Conservation (phyloP, 2,329 filamentous ascomycete genomes). For the Penicillium frequentans region DNA sequence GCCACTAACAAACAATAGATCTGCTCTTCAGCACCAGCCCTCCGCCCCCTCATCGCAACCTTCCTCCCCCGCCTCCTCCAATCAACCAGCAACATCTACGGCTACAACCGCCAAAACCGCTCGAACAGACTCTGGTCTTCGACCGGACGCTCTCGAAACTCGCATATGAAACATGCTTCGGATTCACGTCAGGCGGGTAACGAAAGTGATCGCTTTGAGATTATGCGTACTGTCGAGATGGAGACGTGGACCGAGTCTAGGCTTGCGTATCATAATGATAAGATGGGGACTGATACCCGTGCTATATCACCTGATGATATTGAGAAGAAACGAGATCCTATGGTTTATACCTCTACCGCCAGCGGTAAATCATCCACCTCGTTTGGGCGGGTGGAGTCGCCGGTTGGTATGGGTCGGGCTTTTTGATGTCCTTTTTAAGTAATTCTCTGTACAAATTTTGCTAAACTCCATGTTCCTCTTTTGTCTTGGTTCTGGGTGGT, state of each 20-base stretch:
- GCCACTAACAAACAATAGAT: conserved; percentile 23
- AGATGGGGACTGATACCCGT: not conserved
- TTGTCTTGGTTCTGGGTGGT: not conserved
- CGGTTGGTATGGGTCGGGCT: not conserved
- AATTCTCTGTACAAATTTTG: not conserved
- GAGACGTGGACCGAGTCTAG: conserved; percentile 31
- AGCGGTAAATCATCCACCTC: not conserved
- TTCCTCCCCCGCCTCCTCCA: conserved; percentile 34
- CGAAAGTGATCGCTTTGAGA: conserved; percentile 28
- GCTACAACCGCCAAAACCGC: conserved; percentile 17
- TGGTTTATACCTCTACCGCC: not conserved
- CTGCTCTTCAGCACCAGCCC: conserved; percentile 38
- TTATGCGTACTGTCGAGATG: conserved; percentile 39
- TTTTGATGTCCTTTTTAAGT: not conserved
- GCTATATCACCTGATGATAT: not conserved
- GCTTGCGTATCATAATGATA: not conserved
- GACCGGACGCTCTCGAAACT: conserved; percentile 22
- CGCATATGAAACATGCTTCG: conserved; percentile 8
- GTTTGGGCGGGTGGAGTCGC: not conserved
- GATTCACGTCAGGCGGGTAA: conserved; percentile 14
- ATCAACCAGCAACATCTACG: conserved; percentile 24
- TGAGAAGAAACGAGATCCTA: not conserved
- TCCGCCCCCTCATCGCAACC: conserved; percentile 35
- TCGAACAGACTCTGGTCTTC: conserved; percentile 25
- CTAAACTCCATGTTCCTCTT: too few species aligned